Evolutionary conservation across 1,284 basidiomycete species (phyloP), one percentile per base, ranked within the genome.

Genomic region (Pseudomicrostroma phylloplanum): DNA sequence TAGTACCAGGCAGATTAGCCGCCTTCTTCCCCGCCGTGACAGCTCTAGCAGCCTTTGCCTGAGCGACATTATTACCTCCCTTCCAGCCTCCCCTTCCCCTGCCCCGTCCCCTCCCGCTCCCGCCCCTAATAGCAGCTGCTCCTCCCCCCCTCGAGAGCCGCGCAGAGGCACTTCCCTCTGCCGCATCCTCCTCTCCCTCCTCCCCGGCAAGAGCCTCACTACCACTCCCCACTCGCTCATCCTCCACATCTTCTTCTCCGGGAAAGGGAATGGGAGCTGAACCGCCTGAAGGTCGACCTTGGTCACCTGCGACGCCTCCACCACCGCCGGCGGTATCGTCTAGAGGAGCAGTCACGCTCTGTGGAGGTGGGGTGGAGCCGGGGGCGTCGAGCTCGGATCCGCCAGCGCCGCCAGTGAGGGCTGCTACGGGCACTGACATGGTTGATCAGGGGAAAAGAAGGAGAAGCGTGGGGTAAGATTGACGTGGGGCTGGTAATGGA

Each of bases 151-250:
- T 36, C 30, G 30, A 36, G 9, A 36, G 30, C 3, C 4, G 9
- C 30, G 9, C 9, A 9, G 30, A 36, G 3, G 30, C 30, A 36
- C 30, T 36, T 36, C 30, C 30, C 30, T 36, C 30, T 3, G 30
- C 30, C 9, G 30, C 36, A 11, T 51, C 55, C 2, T 58, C 46
- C n/a, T 36, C 25, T 6, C 55, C 51, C 1, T 58, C 56, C 11
- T 60, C 59, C 11, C 58, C 59, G 1, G 57, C 58, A 19, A 41
- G 57, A 12, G 60, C 63, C 21, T 64, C 63, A 2, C 63, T 59
- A 25, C 51, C 59, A 11, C 56, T 64, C 1, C 23, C 46, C 46
- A n/a, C 46, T n/a, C 4, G n/a, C 17, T n/a, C 23, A 11, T 48
- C 46, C 46, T 48, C 46, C 7, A 48, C 46, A 48, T 4, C 46